Evolutionary conservation across 78 protist species (phyloP).

Genomic region (Polysphondylium violaceum): DNA sequence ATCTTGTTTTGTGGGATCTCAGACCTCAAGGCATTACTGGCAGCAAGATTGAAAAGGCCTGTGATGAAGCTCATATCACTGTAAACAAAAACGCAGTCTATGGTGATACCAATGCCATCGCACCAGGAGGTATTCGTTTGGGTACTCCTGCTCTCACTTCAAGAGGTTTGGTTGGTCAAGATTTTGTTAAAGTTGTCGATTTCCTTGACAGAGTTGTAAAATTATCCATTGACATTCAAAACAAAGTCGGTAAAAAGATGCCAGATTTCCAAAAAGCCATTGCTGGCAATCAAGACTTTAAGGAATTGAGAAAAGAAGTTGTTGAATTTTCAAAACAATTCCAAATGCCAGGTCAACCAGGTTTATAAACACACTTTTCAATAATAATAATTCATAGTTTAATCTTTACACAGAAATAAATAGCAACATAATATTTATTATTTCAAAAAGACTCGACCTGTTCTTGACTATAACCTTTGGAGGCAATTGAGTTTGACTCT

Average conservation of each 20-base stretch:
- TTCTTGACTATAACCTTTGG: no score
- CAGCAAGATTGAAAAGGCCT: slow-evolving; percentile 93
- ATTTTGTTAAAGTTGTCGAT: slow-evolving; percentile 95
- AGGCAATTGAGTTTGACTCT: no score
- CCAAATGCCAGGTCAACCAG: slow-evolving; percentile 91
- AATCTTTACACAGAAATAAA: no score
- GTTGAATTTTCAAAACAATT: slow-evolving; percentile 85
- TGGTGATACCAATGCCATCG: slow-evolving; percentile 95
- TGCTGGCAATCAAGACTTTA: slow-evolving; percentile 15
- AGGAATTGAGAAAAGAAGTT: slow-evolving; percentile 82
- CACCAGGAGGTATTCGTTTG: slow-evolving; percentile 98
- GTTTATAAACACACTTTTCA: slow-evolving; percentile 6
- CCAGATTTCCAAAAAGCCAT: slow-evolving; percentile 78
- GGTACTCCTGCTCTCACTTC: slow-evolving; percentile 97
- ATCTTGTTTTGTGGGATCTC: slow-evolving; percentile 97
- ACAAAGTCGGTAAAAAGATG: slow-evolving; percentile 85
- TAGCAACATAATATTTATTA: neutral
- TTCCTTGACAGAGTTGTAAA: slow-evolving; percentile 89
- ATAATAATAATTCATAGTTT: no score
- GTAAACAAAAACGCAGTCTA: slow-evolving; percentile 98
- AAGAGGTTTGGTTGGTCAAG: slow-evolving; percentile 93
- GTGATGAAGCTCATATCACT: slow-evolving; percentile 93
- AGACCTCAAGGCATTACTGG: slow-evolving; percentile 95
- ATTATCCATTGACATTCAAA: slow-evolving; percentile 84
- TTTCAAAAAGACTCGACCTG: no score